phyloP scores from a whole-genome alignment of 441 rosid species.

The Erysimum cheiri region DNA sequence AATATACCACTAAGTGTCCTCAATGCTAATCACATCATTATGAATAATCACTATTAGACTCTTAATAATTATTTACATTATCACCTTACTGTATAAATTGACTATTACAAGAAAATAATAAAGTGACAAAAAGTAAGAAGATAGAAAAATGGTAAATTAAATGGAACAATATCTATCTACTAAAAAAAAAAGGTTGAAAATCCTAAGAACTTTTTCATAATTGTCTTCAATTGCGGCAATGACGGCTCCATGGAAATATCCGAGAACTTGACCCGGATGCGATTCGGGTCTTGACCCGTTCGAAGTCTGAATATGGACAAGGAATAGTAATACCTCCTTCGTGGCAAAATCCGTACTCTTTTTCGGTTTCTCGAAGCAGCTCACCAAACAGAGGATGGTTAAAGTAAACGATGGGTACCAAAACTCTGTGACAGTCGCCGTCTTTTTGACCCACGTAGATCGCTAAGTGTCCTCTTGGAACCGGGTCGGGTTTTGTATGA shows the following conservation, averaged over 20 bases:
- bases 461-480: constrained; percentile 79
- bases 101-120: constrained; percentile 8
- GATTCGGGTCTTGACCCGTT: constrained; percentile 72
- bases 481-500: constrained; percentile 41
- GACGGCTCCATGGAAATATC: constrained; percentile 51
- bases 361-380: constrained; percentile 69
- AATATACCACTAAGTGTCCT: constrained; percentile 38
- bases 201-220: constrained; percentile 6
- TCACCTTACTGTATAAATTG: constrained; percentile 22
- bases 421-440: constrained; percentile 69
- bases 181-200: constrained; percentile 1
- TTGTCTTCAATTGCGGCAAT: constrained; percentile 41
- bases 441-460: constrained; percentile 78
- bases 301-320: constrained; percentile 78
- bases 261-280: constrained; percentile 53
- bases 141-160: constrained; percentile 18
- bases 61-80: constrained; percentile 38
- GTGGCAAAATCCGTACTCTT: constrained; percentile 76
- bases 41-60: constrained; percentile 3
- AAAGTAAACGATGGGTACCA: constrained; percentile 80
- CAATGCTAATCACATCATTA: constrained; percentile 38
- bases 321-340: constrained; percentile 90
- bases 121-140: constrained; percentile 30
- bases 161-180: constrained; percentile 22
- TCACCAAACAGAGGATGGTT: constrained; percentile 89